A percentile compares a stretch with the other conserved stretches of the same genome.
phyloP scores from a whole-genome alignment of 176 grass and related monocot genomes.

The Zoysia pacifica region DNA sequence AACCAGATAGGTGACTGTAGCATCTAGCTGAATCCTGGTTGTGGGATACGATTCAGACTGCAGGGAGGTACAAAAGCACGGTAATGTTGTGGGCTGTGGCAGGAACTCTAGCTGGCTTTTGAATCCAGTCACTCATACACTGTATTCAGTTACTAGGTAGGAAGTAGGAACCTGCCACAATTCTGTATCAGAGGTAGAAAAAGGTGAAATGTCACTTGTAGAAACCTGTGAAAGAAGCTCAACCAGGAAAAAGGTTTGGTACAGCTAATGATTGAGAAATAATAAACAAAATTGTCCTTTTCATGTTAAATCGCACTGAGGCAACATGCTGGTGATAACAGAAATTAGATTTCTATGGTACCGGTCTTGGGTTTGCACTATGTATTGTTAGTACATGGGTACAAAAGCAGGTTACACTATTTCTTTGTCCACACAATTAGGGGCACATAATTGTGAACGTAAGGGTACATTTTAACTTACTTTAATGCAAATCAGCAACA shows the following conservation, averaged over 20 bases:
- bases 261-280: background rate
- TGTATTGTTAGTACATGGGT: background rate
- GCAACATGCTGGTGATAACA: background rate
- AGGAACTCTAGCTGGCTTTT: background rate
- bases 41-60: too few species aligned
- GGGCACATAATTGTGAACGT: background rate
- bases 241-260: background rate
- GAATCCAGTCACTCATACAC: constrained; percentile 5
- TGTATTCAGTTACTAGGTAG: background rate
- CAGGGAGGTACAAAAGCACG: background rate
- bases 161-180: background rate
- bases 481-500: background rate
- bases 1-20: too few species aligned
- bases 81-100: background rate
- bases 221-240: background rate
- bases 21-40: too few species aligned
- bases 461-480: background rate
- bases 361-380: background rate
- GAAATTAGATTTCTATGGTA: background rate
- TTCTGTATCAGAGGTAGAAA: background rate
- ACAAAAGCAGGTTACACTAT: background rate
- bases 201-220: background rate
- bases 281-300: background rate
- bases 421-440: background rate
- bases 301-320: background rate